These are phyloP conservation scores for Lactifluus piperatus DNA, from an alignment of 768 basidiomycete species.

Conservation along the genomic window DNA sequence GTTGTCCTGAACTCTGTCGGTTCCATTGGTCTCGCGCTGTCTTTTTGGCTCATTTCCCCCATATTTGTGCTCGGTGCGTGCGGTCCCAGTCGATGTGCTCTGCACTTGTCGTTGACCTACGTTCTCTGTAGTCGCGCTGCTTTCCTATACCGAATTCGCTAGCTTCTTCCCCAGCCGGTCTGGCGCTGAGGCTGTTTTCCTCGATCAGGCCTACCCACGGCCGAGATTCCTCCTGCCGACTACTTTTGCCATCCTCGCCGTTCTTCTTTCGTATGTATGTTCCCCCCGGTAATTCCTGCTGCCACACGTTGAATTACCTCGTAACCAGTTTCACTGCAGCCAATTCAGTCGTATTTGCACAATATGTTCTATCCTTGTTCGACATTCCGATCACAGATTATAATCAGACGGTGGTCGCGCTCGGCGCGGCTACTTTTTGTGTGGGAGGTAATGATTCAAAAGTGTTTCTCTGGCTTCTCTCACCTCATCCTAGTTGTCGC, in stretches of 20 bases:
- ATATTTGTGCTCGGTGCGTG: slow-evolving; percentile 20
- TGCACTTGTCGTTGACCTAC: neutral
- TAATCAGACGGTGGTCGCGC: slow-evolving; percentile 21
- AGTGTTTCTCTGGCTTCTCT: neutral
- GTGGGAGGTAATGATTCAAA: slow-evolving; percentile 16
- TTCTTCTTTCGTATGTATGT: slow-evolving; percentile 23
- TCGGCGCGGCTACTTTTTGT: slow-evolving; percentile 22
- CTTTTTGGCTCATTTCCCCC: slow-evolving; percentile 25
- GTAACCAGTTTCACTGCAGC: slow-evolving; percentile 19
- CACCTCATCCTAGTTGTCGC: slow-evolving; percentile 20
- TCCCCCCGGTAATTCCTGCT: neutral
- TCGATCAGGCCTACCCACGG: slow-evolving; percentile 36
- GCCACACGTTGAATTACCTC: neutral
- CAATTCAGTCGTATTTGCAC: slow-evolving; percentile 25
- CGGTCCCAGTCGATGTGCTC: neutral
- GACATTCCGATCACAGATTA: slow-evolving; percentile 19
- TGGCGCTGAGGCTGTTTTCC: slow-evolving; percentile 41
- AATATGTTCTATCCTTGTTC: slow-evolving; percentile 22
- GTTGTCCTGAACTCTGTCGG: slow-evolving; percentile 24
- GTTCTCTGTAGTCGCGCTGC: slow-evolving; percentile 3
- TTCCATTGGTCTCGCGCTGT: slow-evolving; percentile 24
- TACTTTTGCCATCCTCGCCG: slow-evolving; percentile 31
- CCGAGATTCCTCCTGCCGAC: slow-evolving; percentile 37
- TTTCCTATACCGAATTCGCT: slow-evolving; percentile 35
- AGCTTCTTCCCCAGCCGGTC: slow-evolving; percentile 42